Percentiles rank a stretch among this genome's conserved stretches.
phyloP scores from a whole-genome alignment of 2,329 filamentous ascomycete genomes.

The Calcarisporium arbuscula region DNA sequence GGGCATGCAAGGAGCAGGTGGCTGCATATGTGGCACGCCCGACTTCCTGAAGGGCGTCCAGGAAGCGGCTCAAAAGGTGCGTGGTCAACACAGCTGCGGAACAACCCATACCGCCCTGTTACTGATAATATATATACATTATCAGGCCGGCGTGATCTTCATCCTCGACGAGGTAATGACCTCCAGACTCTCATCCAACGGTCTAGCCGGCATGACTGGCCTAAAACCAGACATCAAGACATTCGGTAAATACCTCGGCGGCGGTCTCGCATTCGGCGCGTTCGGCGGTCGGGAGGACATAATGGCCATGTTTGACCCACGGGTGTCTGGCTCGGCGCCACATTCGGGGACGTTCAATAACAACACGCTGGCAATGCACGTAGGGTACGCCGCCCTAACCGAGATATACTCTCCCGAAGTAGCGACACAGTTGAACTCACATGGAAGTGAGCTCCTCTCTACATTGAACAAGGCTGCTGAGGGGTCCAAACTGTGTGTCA shows the following conservation, averaged over 20 bases:
- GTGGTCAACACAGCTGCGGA: background rate
- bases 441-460: slow-evolving; percentile 22
- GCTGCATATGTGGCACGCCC: slow-evolving; percentile 42
- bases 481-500: slow-evolving; percentile 31
- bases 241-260: slow-evolving; percentile 61
- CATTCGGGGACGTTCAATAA: slow-evolving; percentile 66
- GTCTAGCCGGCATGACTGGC: slow-evolving; percentile 36
- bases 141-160: slow-evolving; percentile 46
- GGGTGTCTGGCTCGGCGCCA: slow-evolving; percentile 29
- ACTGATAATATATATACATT: background rate
- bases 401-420: slow-evolving; percentile 27
- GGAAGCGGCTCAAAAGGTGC: slow-evolving; percentile 32
- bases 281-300: slow-evolving; percentile 56
- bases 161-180: slow-evolving; percentile 71
- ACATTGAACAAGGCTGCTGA: slow-evolving; percentile 22
- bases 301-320: slow-evolving; percentile 52
- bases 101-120: background rate
- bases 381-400: slow-evolving; percentile 37
- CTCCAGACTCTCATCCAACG: slow-evolving; percentile 46
- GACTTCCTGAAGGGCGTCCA: slow-evolving; percentile 49
- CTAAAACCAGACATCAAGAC: slow-evolving; percentile 56
- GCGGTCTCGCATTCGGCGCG: slow-evolving; percentile 59
- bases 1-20: slow-evolving; percentile 58
- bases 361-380: slow-evolving; percentile 53
- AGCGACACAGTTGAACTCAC: slow-evolving; percentile 22